Evolutionary conservation across 768 basidiomycete genomes (phyloP).

Genomic region (Leucosporidium scottii): DNA sequence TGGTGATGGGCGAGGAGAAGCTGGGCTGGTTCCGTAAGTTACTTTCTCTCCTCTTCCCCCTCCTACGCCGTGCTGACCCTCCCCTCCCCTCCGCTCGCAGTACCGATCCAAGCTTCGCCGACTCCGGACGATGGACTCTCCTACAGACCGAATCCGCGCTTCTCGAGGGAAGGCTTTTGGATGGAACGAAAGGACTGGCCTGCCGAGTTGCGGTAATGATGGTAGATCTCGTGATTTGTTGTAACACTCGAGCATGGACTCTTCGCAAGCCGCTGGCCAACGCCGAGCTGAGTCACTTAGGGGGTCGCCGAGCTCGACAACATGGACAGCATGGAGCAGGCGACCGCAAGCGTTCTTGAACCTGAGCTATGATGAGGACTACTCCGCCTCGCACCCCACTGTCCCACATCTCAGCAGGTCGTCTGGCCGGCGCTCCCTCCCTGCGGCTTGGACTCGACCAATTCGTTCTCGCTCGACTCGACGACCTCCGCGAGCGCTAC

Average conservation of each 20-base stretch:
- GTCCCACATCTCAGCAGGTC: neutral
- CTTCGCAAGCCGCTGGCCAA: neutral
- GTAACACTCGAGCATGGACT: neutral
- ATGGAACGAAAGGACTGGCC: conserved; percentile 25
- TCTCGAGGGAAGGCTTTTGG: conserved; percentile 28
- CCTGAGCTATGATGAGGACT: no score
- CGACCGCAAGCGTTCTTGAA: no score
- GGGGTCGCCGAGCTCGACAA: no score
- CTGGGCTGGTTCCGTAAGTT: conserved; percentile 32
- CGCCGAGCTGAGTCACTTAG: neutral
- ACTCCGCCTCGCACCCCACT: neutral
- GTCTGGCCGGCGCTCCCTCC: neutral
- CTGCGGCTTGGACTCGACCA: neutral
- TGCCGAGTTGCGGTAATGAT: conserved; percentile 3
- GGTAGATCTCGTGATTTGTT: neutral
- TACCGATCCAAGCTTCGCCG: conserved; percentile 20
- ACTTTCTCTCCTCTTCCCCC: neutral
- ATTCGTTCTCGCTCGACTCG: neutral
- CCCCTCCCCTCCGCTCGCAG: neutral
- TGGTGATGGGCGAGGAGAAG: conserved; percentile 26
- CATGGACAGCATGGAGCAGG: no score
- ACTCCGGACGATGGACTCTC: conserved; percentile 16
- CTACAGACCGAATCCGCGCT: conserved; percentile 30
- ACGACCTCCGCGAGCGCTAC: neutral
- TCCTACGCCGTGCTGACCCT: neutral